Conservation (phyloP, 2,329 filamentous ascomycete species). For the Bertia moriformis region DNA sequence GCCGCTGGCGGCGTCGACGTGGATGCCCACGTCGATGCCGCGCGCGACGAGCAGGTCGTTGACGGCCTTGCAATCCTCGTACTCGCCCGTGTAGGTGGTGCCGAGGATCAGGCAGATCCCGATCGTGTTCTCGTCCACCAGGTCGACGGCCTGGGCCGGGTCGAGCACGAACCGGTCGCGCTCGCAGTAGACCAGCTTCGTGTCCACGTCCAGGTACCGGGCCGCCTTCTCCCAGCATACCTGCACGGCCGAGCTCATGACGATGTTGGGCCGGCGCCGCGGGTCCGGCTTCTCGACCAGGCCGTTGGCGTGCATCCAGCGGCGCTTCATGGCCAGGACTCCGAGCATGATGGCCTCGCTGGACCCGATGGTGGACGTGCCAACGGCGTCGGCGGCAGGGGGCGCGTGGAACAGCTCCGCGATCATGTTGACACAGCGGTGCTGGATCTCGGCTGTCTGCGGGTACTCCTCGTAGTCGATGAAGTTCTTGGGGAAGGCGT, state of each 20-base stretch:
- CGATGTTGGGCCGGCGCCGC: constrained; percentile 57
- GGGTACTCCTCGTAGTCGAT: constrained; percentile 81
- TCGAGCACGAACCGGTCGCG: constrained; percentile 48
- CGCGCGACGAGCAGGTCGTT: constrained; percentile 72
- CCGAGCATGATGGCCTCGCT: constrained; percentile 78
- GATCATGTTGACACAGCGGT: constrained; percentile 84
- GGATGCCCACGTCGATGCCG: constrained; percentile 69
- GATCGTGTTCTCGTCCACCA: constrained; percentile 61
- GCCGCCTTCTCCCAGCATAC: constrained; percentile 94
- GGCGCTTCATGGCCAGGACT: constrained; percentile 84
- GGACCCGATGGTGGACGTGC: constrained; percentile 76
- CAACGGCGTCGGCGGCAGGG: constrained; percentile 46
- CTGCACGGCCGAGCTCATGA: constrained; percentile 93
- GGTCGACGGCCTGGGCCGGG: constrained; percentile 40
- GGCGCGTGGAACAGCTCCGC: constrained; percentile 78
- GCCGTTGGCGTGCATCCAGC: constrained; percentile 76
- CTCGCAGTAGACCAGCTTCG: constrained; percentile 61
- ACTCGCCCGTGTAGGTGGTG: constrained; percentile 89
- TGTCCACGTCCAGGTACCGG: constrained; percentile 83
- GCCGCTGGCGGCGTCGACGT: constrained; percentile 83
- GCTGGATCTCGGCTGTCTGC: constrained; percentile 72
- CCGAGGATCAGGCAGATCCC: constrained; percentile 86
- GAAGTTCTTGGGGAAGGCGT: constrained; percentile 89
- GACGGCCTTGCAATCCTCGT: constrained; percentile 83
- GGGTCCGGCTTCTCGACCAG: constrained; percentile 70